A percentile compares a stretch with the other conserved stretches of the same genome.
Conservation (phyloP, 169 alveolate species). For the Babesia ovata region DNA sequence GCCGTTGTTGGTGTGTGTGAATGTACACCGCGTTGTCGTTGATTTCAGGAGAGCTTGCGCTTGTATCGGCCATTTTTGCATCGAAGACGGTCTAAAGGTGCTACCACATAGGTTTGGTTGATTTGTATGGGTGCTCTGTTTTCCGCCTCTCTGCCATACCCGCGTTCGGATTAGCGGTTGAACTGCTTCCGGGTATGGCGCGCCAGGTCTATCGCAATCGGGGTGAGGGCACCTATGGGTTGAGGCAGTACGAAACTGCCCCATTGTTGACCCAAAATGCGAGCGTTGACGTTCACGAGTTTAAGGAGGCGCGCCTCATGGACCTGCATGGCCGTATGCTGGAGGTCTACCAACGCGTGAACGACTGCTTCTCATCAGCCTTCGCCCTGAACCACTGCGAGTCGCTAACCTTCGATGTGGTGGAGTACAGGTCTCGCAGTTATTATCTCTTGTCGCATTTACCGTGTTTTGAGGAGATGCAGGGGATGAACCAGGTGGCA, state of each 20-base stretch:
- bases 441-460: conserved; percentile 26
- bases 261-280: too few species aligned
- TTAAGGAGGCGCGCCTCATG: background rate
- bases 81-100: too few species aligned
- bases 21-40: too few species aligned
- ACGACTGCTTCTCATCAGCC: conserved; percentile 12
- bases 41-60: too few species aligned
- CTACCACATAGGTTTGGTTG: too few species aligned
- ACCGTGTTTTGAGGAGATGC: conserved; percentile 56
- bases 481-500: conserved; percentile 45
- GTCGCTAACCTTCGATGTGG: conserved; percentile 24
- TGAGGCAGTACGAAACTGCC: too few species aligned
- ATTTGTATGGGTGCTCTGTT: too few species aligned
- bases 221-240: background rate
- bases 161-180: too few species aligned
- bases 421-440: conserved; percentile 31
- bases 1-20: too few species aligned
- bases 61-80: too few species aligned
- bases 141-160: too few species aligned
- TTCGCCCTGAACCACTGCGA: conserved; percentile 29
- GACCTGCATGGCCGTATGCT: conserved; percentile 23
- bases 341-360: conserved; percentile 25
- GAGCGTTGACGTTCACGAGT: background rate
- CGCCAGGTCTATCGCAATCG: conserved; percentile 1
- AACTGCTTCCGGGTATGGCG: background rate